A percentile compares a stretch with the other conserved stretches of the same genome.
Evolutionary conservation across 2,329 filamentous ascomycete genomes (phyloP).

Genomic region (Cryoendolithus antarcticus): DNA sequence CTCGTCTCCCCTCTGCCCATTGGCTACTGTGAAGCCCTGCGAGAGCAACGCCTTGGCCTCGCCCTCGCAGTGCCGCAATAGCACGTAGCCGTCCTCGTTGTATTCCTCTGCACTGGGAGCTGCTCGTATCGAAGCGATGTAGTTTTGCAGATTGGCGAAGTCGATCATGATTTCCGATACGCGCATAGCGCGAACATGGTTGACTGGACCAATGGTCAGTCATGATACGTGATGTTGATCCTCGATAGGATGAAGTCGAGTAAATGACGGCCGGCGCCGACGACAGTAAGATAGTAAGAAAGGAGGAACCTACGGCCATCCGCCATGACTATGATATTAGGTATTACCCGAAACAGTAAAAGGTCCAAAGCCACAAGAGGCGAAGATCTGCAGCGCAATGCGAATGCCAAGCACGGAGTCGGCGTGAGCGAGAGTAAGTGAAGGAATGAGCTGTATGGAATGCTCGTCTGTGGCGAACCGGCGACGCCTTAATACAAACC

Average conservation of each 20-base stretch:
- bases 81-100: slow-evolving; percentile 45
- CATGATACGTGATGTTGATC: too few relatives aligned
- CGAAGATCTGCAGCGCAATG: too few relatives aligned
- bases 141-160: slow-evolving; percentile 48
- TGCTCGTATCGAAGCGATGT: slow-evolving; percentile 43
- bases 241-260: too few relatives aligned
- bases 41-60: slow-evolving; percentile 44
- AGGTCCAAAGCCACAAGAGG: too few relatives aligned
- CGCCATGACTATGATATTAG: slow-evolving; percentile 29
- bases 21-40: slow-evolving; percentile 33
- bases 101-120: slow-evolving; percentile 42
- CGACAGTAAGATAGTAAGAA: neutral
- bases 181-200: slow-evolving; percentile 50
- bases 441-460: too few relatives aligned
- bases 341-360: too few relatives aligned
- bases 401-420: too few relatives aligned
- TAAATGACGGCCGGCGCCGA: too few relatives aligned
- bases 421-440: too few relatives aligned
- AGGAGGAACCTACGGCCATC: slow-evolving; percentile 37
- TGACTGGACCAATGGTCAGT: slow-evolving; percentile 36
- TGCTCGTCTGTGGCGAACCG: too few relatives aligned
- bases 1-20: slow-evolving; percentile 26
- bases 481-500: too few relatives aligned
- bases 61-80: slow-evolving; percentile 44
- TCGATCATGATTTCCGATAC: slow-evolving; percentile 53